These are phyloP conservation scores for Diversispora epigaea DNA, from an alignment of 192 early-diverging fungal species.

Conservation along the genomic window DNA sequence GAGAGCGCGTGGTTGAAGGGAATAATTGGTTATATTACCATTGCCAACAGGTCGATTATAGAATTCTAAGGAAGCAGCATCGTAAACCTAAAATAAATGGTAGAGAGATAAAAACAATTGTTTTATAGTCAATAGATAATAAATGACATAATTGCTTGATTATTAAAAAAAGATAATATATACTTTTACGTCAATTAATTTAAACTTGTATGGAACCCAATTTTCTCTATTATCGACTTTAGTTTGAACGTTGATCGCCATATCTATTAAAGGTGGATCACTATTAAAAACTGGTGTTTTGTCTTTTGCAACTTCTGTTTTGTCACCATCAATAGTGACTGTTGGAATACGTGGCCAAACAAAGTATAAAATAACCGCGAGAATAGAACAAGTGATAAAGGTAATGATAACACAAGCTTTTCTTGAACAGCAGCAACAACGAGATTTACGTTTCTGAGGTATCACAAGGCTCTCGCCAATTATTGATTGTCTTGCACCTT, in stretches of 20 bases:
- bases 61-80: not conserved
- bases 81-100: not conserved
- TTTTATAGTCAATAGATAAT: no score
- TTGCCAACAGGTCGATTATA: constrained; percentile 6
- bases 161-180: not conserved
- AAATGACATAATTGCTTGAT: not conserved
- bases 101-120: no score
- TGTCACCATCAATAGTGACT: not conserved
- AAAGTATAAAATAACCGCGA: constrained; percentile 6
- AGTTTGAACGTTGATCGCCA: not conserved
- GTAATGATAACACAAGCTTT: constrained; percentile 20
- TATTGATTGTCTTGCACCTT: not conserved
- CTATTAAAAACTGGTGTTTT: not conserved
- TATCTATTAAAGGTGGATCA: not conserved
- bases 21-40: not conserved
- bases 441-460: not conserved
- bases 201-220: constrained; percentile 15
- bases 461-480: not conserved
- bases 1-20: not conserved
- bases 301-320: not conserved
- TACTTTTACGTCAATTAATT: not conserved
- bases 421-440: constrained; percentile 30
- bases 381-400: not conserved
- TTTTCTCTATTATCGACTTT: constrained; percentile 10
- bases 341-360: constrained; percentile 13